Conservation (phyloP, 2,329 filamentous ascomycete species). For the Xylaria sp. region DNA sequence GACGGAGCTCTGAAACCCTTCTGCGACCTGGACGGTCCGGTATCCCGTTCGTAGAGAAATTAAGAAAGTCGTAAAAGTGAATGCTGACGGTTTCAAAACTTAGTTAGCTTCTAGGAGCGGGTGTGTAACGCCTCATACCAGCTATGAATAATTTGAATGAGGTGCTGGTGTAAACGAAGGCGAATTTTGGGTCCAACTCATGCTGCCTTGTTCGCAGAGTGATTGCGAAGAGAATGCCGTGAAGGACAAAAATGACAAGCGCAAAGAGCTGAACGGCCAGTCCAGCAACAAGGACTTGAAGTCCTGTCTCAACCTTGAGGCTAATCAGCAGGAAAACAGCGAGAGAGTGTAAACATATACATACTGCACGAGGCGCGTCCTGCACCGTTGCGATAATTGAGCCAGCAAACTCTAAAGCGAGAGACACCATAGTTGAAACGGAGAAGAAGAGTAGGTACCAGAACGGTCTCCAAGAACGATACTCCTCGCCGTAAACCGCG, state of each 20-base stretch:
- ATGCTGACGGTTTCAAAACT: slow-evolving; percentile 35
- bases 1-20: slow-evolving; percentile 42
- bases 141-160: slow-evolving; percentile 58
- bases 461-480: slow-evolving; percentile 51
- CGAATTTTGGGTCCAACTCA: slow-evolving; percentile 54
- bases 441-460: slow-evolving; percentile 49
- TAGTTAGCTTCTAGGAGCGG: neutral
- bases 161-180: slow-evolving; percentile 55
- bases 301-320: slow-evolving; percentile 46
- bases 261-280: slow-evolving; percentile 57
- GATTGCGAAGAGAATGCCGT: slow-evolving; percentile 56
- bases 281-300: slow-evolving; percentile 57
- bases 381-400: slow-evolving; percentile 54
- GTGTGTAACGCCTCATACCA: slow-evolving; percentile 51
- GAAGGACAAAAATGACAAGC: slow-evolving; percentile 53
- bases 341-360: slow-evolving; percentile 31
- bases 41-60: slow-evolving; percentile 46
- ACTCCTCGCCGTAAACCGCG: slow-evolving; percentile 58
- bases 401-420: slow-evolving; percentile 56
- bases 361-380: slow-evolving; percentile 51
- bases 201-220: slow-evolving; percentile 53
- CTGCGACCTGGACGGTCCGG: slow-evolving; percentile 43
- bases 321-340: slow-evolving; percentile 24
- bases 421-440: slow-evolving; percentile 37
- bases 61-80: slow-evolving; percentile 39